Base-by-base conservation (phyloP, 2,329 filamentous ascomycete genomes). In the Fusarium cicatricum region DNA sequence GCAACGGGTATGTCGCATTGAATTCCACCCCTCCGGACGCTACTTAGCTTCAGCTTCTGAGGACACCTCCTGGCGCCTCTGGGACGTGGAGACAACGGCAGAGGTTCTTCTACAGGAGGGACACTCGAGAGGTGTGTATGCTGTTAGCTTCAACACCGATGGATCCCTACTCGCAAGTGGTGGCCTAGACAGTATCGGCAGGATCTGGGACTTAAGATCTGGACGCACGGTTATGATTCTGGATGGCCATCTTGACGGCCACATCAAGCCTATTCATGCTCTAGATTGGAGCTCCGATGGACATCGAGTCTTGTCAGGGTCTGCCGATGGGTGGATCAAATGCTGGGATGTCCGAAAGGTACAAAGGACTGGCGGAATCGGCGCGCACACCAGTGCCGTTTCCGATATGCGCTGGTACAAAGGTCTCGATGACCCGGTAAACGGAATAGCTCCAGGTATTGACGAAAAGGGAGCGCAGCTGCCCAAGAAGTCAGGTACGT, bases 301-400 rank as follows among this genome's bases (percentile, higher is more conserved):
- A 6, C 89, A 97, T 73, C 87, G 95, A n/a, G 86, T 98, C 9
- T 80, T 98, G n/a, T 92, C 92, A 0, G 93, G 92, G 2, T 96
- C 92, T 12, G 92, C 89, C 2, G 95, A 99, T 71, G 94, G 94
- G 15, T 98, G 95, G 85, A 88, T 97, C 70, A 98, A 97, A 75
- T 97, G 94, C 76, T 99, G 95, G 95, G 95, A 99, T 71, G 83
- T 99, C 46, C 87, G 95, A 39, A 94, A 95, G 68, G 93, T 98
- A 42, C 85, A 90, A 66, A 88, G 88, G 60, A 89, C 86, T 0
- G 94, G 91, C 11, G 91, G 90, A 15, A 90, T 99, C 40, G 95
- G 94, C 42, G 94, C 95, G 7, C 95, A 99, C 74, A 89, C 86
- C 43, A 94, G 92, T 62, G 90, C 95, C 29, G 93, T 99, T 8